A percentile compares a stretch with the other conserved stretches of the same genome.
These are phyloP conservation scores for Mycena belliarum DNA, from an alignment of 768 basidiomycete genomes.

Conservation along the genomic window DNA sequence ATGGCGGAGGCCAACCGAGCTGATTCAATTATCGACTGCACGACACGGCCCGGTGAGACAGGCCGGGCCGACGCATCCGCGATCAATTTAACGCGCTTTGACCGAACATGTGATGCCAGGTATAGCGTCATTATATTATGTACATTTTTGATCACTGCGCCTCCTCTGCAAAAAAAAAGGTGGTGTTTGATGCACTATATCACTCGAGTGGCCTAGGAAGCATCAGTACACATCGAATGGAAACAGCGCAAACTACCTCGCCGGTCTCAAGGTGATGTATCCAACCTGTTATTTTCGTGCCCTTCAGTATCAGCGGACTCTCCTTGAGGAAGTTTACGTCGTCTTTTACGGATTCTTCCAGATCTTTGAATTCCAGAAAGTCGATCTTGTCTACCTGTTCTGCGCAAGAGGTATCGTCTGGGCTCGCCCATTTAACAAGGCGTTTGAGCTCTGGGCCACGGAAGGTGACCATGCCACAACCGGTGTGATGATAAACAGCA, in stretches of 20 bases:
- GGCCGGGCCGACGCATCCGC: neutral
- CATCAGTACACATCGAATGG: neutral
- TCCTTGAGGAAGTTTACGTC: slow-evolving; percentile 62
- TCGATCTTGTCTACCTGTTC: slow-evolving; percentile 46
- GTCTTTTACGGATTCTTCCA: slow-evolving; percentile 55
- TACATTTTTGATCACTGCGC: no score
- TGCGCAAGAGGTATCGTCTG: slow-evolving; percentile 29
- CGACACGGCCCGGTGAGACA: no score
- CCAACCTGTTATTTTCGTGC: slow-evolving; percentile 63
- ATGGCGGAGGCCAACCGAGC: no score
- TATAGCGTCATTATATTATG: no score
- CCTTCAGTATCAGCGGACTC: slow-evolving; percentile 55
- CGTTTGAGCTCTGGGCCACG: slow-evolving; percentile 47
- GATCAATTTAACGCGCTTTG: neutral
- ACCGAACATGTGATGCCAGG: neutral
- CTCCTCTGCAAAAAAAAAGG: no score
- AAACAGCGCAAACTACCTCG: slow-evolving; percentile 39
- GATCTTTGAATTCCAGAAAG: slow-evolving; percentile 53
- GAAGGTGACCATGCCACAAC: slow-evolving; percentile 73
- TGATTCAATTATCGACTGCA: no score
- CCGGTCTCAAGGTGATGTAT: slow-evolving; percentile 65
- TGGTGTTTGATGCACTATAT: slow-evolving; percentile 8
- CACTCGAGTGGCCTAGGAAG: slow-evolving; percentile 19
- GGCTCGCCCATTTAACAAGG: slow-evolving; percentile 48
- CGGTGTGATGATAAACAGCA: slow-evolving; percentile 69